phyloP scores from a whole-genome alignment of 495 filamentous ascomycete genomes.

The Penicillium alfredii region DNA sequence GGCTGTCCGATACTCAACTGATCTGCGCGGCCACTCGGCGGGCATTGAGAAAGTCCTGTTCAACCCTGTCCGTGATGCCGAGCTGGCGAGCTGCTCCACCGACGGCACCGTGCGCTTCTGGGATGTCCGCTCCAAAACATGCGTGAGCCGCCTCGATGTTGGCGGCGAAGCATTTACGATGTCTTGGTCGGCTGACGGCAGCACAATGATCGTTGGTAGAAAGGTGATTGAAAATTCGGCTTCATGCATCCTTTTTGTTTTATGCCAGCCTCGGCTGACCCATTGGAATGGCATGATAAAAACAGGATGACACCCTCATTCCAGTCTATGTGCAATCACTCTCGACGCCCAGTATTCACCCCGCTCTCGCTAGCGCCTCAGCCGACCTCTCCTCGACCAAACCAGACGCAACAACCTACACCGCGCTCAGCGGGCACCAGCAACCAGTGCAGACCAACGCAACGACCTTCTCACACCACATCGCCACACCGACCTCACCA shows the following conservation, averaged over 20 bases:
- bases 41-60: slow-evolving; percentile 83
- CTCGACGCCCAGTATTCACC: slow-evolving; percentile 31
- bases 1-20: slow-evolving; percentile 73
- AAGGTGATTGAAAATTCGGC: slow-evolving; percentile 52
- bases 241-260: too few species aligned
- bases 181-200: slow-evolving; percentile 85
- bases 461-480: slow-evolving; percentile 69
- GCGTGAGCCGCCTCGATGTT: slow-evolving; percentile 73
- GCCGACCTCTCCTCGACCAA: slow-evolving; percentile 10
- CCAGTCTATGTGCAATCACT: slow-evolving; percentile 50
- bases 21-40: slow-evolving; percentile 73
- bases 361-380: slow-evolving; percentile 12
- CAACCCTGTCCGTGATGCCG: slow-evolving; percentile 81
- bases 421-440: slow-evolving; percentile 54
- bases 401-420: slow-evolving; percentile 25
- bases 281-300: too few species aligned
- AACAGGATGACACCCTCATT: slow-evolving; percentile 68
- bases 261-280: too few species aligned
- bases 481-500: slow-evolving; percentile 31
- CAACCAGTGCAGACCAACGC: slow-evolving; percentile 76
- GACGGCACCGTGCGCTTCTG: slow-evolving; percentile 88
- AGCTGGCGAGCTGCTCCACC: slow-evolving; percentile 75
- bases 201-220: slow-evolving; percentile 72
- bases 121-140: slow-evolving; percentile 81
- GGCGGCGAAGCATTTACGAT: slow-evolving; percentile 77